phyloP scores from a whole-genome alignment of 2,329 filamentous ascomycete species.

The Phialophora verrucosa region DNA sequence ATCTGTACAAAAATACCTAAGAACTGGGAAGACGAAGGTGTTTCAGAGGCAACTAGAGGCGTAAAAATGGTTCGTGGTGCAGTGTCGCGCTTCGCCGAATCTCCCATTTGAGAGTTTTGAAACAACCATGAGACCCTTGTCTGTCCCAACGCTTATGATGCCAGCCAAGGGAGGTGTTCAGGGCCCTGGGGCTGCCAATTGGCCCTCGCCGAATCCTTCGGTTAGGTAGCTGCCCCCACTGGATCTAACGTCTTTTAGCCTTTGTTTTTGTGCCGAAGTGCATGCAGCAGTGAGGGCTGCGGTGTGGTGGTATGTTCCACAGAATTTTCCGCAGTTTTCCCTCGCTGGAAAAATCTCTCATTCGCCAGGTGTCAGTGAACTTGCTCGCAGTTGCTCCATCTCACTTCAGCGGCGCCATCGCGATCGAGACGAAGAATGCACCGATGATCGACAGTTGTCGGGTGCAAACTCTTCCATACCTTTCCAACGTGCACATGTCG shows the following conservation, averaged over 20 bases:
- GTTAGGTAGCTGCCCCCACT: constrained; percentile 12
- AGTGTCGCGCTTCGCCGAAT: constrained; percentile 6
- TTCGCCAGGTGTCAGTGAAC: constrained; percentile 28
- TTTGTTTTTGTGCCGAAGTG: neutral
- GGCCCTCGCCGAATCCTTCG: constrained; percentile 20
- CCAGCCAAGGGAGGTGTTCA: constrained; percentile 9
- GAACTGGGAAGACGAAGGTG: constrained; percentile 1
- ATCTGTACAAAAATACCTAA: constrained; percentile 4
- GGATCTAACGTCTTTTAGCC: neutral
- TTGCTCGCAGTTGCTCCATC: constrained; percentile 13
- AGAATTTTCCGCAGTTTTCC: constrained; percentile 19
- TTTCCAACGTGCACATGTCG: neutral
- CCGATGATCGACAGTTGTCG: neutral
- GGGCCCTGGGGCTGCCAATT: constrained; percentile 4
- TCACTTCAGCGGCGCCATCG: constrained; percentile 16
- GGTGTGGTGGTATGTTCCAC: neutral
- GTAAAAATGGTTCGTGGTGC: constrained; percentile 6
- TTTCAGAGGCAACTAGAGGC: constrained; percentile 3
- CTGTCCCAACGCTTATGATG: constrained; percentile 14
- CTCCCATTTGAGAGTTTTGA: constrained; percentile 10
- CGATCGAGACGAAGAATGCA: constrained; percentile 7
- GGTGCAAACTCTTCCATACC: neutral
- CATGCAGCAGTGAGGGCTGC: neutral
- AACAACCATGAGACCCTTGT: neutral
- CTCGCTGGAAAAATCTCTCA: constrained; percentile 8